Conservation (phyloP, 148 eudicot species). For the Camellia sinensis region DNA sequence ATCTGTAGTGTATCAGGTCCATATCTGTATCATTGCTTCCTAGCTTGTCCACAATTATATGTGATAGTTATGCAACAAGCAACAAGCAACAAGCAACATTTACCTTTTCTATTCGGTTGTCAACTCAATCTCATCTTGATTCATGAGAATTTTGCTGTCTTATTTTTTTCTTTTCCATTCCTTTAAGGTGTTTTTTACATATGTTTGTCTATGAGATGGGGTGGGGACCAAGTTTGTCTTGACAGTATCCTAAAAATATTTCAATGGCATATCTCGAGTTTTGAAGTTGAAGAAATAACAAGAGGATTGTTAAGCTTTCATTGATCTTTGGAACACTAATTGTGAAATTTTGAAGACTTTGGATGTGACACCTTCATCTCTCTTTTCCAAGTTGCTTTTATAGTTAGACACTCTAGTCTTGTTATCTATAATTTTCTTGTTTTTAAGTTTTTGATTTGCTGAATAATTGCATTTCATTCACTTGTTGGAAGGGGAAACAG, state of each 20-base stretch:
- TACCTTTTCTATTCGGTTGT: neutral
- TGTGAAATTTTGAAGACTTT: neutral
- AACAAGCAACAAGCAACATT: neutral
- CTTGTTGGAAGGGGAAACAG: neutral
- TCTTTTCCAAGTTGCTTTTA: neutral
- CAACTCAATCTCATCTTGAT: neutral
- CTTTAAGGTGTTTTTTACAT: neutral
- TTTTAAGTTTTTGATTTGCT: neutral
- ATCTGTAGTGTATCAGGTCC: too few species aligned
- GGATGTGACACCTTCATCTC: neutral
- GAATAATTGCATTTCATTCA: neutral
- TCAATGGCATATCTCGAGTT: neutral
- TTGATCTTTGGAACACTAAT: neutral
- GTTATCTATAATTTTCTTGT: neutral
- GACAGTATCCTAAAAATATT: too few species aligned
- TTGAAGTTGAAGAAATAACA: conserved; percentile 1
- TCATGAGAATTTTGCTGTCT: neutral
- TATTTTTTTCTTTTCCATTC: neutral
- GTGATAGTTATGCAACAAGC: neutral
- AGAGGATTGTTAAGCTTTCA: neutral
- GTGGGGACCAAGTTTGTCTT: neutral
- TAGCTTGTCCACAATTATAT: neutral
- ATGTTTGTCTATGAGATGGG: neutral
- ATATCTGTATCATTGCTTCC: too few species aligned
- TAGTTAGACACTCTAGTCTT: neutral